Percentiles rank a stretch among this genome's conserved stretches.
These are phyloP conservation scores for Cercospora sp. DNA, from an alignment of 2,329 filamentous ascomycete species.

Conservation along the genomic window DNA sequence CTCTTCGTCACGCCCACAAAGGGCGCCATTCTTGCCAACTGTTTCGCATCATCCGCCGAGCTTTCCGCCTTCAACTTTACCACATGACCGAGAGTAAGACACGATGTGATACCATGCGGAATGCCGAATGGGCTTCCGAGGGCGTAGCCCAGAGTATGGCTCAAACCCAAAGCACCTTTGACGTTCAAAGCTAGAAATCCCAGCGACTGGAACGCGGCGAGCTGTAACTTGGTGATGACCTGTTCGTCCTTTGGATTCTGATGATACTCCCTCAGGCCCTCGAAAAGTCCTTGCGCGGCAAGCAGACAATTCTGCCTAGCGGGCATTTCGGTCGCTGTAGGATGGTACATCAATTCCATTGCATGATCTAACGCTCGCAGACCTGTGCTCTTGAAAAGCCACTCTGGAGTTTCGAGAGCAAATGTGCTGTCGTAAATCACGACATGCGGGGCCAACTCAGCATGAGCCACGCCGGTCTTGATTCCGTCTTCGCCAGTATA, in stretches of 20 bases:
- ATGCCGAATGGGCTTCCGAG: constrained; percentile 58
- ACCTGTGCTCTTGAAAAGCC: constrained; percentile 55
- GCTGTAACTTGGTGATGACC: constrained; percentile 53
- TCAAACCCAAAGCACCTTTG: constrained; percentile 53
- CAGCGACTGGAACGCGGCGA: constrained; percentile 55
- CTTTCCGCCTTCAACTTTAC: constrained; percentile 54
- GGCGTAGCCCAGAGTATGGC: constrained; percentile 49
- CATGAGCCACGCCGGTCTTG: constrained; percentile 49
- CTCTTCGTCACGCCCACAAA: constrained; percentile 45
- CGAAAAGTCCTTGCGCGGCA: constrained; percentile 52
- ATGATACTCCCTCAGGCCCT: constrained; percentile 51
- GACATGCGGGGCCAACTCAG: constrained; percentile 48
- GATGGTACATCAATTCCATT: constrained; percentile 56
- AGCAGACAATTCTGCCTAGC: constrained; percentile 49
- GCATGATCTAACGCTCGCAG: constrained; percentile 59
- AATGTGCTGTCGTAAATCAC: constrained; percentile 58
- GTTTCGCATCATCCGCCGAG: constrained; percentile 47
- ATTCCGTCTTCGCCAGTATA: constrained; percentile 53
- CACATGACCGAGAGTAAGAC: constrained; percentile 56
- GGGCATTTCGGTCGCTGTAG: constrained; percentile 54
- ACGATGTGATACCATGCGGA: constrained; percentile 58
- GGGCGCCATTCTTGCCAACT: constrained; percentile 49
- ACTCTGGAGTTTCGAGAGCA: constrained; percentile 52
- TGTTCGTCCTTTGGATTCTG: constrained; percentile 49
- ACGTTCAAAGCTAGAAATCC: constrained; percentile 55